A percentile compares a stretch with the other conserved stretches of the same genome.
Conservation (phyloP, 306 rosid genomes). For the Ormosia emarginata region DNA sequence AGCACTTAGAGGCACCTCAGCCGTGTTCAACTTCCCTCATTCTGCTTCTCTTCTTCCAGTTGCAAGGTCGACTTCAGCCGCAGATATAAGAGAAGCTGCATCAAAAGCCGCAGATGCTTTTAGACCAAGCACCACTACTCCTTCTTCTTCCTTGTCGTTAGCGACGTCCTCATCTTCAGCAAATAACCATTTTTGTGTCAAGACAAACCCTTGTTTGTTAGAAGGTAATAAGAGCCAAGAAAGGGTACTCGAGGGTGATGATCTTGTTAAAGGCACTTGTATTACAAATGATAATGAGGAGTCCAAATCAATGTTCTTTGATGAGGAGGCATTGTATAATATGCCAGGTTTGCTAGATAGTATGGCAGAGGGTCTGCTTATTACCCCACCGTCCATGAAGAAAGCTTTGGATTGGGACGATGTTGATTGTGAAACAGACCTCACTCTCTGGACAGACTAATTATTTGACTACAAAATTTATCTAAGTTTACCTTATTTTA, state of each 20-base stretch:
- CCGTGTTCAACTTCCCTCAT: conserved; percentile 20
- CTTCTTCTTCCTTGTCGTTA: background rate
- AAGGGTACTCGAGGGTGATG: background rate
- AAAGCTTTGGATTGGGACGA: conserved; percentile 11
- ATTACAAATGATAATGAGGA: background rate
- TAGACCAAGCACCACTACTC: background rate
- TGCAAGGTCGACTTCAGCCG: conserved; percentile 7
- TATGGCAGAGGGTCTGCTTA: conserved; percentile 36
- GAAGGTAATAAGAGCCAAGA: background rate
- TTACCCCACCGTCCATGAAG: conserved; percentile 24
- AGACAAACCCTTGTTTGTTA: background rate
- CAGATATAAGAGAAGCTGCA: conserved; percentile 20
- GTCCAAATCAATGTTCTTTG: background rate
- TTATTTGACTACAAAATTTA: too few relatives aligned
- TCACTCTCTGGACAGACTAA: conserved; percentile 3
- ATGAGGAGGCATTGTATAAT: conserved; percentile 29
- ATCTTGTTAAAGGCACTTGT: background rate
- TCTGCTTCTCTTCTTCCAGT: conserved; percentile 18
- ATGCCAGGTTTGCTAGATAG: conserved; percentile 30
- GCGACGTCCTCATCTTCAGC: background rate
- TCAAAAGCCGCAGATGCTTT: background rate
- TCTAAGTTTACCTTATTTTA: too few relatives aligned
- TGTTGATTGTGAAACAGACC: background rate
- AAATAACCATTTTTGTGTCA: background rate
- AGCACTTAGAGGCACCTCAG: conserved; percentile 29